These are phyloP conservation scores for Nepenthes mirabilis DNA, from an alignment of 148 eudicot genomes.

Conservation along the genomic window DNA sequence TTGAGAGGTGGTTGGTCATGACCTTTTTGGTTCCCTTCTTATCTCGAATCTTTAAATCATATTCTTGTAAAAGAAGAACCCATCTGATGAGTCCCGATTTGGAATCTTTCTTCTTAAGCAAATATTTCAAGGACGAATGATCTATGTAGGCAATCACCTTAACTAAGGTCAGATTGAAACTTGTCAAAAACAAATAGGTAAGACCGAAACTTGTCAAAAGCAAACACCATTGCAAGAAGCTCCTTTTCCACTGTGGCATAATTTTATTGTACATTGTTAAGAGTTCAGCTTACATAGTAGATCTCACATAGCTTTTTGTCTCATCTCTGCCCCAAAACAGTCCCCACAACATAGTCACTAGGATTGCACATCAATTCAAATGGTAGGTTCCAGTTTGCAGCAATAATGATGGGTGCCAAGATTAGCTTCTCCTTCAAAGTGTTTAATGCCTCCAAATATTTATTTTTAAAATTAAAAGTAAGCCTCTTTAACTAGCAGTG, in stretches of 20 bases:
- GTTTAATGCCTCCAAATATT: background rate
- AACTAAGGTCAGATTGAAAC: no score
- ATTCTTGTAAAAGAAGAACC: background rate
- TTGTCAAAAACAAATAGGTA: background rate
- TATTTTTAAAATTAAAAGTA: background rate
- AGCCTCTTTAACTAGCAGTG: background rate
- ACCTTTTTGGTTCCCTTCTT: background rate
- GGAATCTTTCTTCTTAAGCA: background rate
- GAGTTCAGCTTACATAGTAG: background rate
- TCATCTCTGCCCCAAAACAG: background rate
- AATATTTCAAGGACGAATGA: background rate
- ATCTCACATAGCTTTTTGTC: background rate
- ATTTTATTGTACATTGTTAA: background rate
- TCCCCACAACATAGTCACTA: background rate
- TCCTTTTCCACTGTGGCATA: background rate
- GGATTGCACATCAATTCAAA: background rate
- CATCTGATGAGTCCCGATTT: background rate
- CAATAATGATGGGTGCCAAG: background rate
- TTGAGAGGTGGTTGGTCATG: background rate
- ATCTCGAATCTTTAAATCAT: background rate
- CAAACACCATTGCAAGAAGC: background rate
- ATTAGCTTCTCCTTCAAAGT: background rate
- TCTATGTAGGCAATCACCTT: background rate
- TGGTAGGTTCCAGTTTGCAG: background rate
- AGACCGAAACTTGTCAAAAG: background rate